Base-by-base conservation (phyloP, 1,284 basidiomycete species). In the Neonothopanus nambi region DNA sequence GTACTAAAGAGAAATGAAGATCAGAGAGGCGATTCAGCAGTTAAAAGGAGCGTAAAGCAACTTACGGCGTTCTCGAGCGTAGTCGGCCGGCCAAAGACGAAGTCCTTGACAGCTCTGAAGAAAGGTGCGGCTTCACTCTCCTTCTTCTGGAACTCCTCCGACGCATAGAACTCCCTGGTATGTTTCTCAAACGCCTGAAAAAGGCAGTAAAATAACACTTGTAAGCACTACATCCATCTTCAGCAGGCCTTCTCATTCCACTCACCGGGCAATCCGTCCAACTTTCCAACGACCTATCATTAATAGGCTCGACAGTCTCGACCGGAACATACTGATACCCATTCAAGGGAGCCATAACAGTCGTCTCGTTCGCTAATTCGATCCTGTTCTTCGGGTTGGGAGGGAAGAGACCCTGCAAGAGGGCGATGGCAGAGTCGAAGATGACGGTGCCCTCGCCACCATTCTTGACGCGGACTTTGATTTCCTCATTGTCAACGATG, bases 301-400 rank as follows among this genome's bases (percentile, higher is more conserved):
- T 90, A 39, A 78, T 80, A 24, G 91, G 88, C 65, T 93, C 88
- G 43, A 94, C 84, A 6, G 91, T 91, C 72, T 91, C 84, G 35
- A 92, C 87, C 8, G 89, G 89, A 51, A 92, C 78, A 59, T 92
- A 93, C 69, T 91, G 89, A 69, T 94, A 95, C 1, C 93, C 92
- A 8, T 81, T 80, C n/a, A 93, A 79, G 33, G 90, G 90, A 17
- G 89, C 86, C 8, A 82, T 70, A 44, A 95, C 75, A 13, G 76
- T 82, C 13, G 82, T 82, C 57, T 85, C 90, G 61, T 95, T 92
- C 8, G 92, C 91, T 15, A 93, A 81, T 43, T 77, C 73, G 61
- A 87, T 85, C 65, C 80, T 84, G 74, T 88, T 85, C 44, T 79
- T 74, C 36, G 75, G 71, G 65, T 79, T 87, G 20, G 89, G 88